Conservation (phyloP, 1,139 yeast species). For the Nadsonia commutata region DNA sequence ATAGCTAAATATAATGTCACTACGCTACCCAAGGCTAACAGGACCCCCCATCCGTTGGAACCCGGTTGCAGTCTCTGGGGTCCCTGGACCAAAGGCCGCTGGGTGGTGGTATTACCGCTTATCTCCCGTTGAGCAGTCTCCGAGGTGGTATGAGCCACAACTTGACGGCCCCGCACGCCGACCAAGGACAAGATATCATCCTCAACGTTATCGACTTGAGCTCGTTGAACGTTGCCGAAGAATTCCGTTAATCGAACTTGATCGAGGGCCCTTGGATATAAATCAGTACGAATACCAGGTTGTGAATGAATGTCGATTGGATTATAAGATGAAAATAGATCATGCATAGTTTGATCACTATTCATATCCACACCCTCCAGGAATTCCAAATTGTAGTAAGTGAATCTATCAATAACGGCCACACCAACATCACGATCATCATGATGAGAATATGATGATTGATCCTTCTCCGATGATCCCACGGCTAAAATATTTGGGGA, state of each 20-base stretch:
- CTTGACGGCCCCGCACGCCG: neutral
- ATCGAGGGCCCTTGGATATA: slow-evolving; percentile 51
- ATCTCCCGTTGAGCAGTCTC: too few relatives aligned
- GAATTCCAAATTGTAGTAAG: slow-evolving; percentile 81
- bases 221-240: slow-evolving; percentile 85
- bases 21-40: too few relatives aligned
- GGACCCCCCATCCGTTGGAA: too few relatives aligned
- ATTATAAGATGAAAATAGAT: slow-evolving; percentile 71
- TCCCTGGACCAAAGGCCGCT: too few relatives aligned
- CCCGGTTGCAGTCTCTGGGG: too few relatives aligned
- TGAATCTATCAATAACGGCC: slow-evolving; percentile 92
- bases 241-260: slow-evolving; percentile 80
- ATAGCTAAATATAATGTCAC: too few relatives aligned
- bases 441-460: slow-evolving; percentile 88
- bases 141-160: too few relatives aligned
- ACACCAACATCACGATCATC: slow-evolving; percentile 94
- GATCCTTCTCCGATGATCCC: slow-evolving; percentile 83
- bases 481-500: slow-evolving; percentile 88
- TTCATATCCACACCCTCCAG: slow-evolving; percentile 65
- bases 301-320: slow-evolving; percentile 78
- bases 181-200: slow-evolving; percentile 11
- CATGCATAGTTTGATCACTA: slow-evolving; percentile 62
- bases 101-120: too few relatives aligned
- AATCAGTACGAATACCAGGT: slow-evolving; percentile 79
- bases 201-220: slow-evolving; percentile 42